A percentile compares a stretch with the other conserved stretches of the same genome.
Evolutionary conservation across 495 filamentous ascomycete species (phyloP).

Genomic region (Staphylotrichum longicolle): DNA sequence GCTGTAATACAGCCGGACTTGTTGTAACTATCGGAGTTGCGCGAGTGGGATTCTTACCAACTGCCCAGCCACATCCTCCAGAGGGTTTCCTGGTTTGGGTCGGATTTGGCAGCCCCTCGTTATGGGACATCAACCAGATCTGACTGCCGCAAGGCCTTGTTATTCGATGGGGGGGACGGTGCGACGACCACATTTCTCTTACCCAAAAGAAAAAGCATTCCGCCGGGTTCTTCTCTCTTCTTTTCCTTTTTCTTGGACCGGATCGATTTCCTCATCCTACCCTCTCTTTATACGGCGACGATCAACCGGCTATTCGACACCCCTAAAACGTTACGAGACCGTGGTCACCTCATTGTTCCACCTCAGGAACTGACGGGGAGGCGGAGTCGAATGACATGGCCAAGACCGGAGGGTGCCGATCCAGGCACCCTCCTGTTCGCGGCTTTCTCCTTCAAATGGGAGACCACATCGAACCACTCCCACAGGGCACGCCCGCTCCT

Average conservation of each 20-base stretch:
- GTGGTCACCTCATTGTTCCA: background rate
- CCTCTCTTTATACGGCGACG: conserved; percentile 27
- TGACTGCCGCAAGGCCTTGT: conserved; percentile 59
- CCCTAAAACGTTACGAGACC: conserved; percentile 1
- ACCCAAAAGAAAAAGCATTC: conserved; percentile 36
- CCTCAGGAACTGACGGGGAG: too few relatives aligned
- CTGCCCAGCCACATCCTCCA: conserved; percentile 21
- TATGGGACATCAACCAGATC: conserved; percentile 51
- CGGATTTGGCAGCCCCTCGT: conserved; percentile 44
- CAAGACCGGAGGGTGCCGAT: background rate
- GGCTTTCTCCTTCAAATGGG: background rate
- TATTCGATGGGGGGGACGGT: conserved; percentile 46
- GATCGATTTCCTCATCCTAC: conserved; percentile 33
- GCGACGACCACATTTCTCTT: conserved; percentile 42
- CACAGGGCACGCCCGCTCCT: conserved; percentile 16
- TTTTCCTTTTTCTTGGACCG: conserved; percentile 34
- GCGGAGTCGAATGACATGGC: background rate
- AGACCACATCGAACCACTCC: background rate
- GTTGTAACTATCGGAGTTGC: conserved; percentile 23
- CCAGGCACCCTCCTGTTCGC: background rate
- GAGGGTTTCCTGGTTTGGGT: conserved; percentile 39
- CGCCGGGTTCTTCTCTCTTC: conserved; percentile 32
- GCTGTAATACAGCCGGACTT: conserved; percentile 36
- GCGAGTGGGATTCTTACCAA: conserved; percentile 26
- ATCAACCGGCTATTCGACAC: conserved; percentile 15